Percentiles rank a stretch among this genome's conserved stretches.
Evolutionary conservation across 345 rosid genomes (phyloP).

Genomic region (Diplotaxis tenuifolia): DNA sequence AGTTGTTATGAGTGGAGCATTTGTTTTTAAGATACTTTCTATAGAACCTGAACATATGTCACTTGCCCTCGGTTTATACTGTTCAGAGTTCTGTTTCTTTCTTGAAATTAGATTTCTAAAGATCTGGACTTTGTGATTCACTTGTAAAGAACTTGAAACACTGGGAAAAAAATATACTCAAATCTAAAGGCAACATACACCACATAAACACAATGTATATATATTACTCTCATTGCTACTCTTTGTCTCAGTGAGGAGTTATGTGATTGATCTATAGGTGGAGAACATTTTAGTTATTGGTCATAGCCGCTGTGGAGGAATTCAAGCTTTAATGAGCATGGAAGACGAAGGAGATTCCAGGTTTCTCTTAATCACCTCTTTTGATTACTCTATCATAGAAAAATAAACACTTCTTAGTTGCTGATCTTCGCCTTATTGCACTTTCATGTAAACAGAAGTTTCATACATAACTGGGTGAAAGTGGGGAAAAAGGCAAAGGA

Average conservation of each 20-base stretch:
- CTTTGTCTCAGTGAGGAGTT: slow-evolving; percentile 50
- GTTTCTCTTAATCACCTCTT: slow-evolving; percentile 39
- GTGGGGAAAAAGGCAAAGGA: slow-evolving; percentile 77
- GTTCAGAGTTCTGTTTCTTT: neutral
- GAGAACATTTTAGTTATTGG: slow-evolving; percentile 82
- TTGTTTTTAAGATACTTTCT: neutral
- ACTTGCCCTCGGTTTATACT: neutral
- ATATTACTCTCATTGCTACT: slow-evolving; percentile 54
- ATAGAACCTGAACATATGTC: neutral
- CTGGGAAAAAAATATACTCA: neutral
- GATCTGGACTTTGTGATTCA: neutral
- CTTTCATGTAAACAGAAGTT: slow-evolving; percentile 48
- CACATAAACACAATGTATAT: slow-evolving; percentile 3
- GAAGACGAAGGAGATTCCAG: slow-evolving; percentile 68
- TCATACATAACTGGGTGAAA: slow-evolving; percentile 77
- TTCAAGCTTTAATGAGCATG: slow-evolving; percentile 91
- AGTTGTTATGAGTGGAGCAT: neutral
- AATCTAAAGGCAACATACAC: neutral
- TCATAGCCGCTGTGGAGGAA: slow-evolving; percentile 96
- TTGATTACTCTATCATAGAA: neutral
- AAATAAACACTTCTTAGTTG: neutral
- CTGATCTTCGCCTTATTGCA: neutral
- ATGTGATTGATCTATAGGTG: slow-evolving; percentile 49
- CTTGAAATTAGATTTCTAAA: neutral
- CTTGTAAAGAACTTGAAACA: neutral